Base-by-base conservation (phyloP, 345 rosid species). In the Erodium maritimum region DNA sequence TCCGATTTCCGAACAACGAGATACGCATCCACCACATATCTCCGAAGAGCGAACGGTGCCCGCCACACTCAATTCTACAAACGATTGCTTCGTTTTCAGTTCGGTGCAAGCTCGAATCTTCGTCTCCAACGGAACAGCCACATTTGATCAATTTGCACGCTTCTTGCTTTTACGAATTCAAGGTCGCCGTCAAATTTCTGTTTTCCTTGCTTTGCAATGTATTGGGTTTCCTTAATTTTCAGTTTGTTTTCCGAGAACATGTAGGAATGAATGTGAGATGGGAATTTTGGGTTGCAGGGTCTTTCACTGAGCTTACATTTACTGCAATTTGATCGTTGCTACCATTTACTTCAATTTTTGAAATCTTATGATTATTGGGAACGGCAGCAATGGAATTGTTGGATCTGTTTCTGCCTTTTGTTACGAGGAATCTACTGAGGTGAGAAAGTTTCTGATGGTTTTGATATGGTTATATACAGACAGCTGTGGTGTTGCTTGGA, bases 21-120 rank as follows among this genome's bases (percentile, higher is more conserved):
- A 87, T 87, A 60, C 90, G 95, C 60, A 87, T 90, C 81, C 95
- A 79, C 60, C 95, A 72, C 69, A 59, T 94, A 17, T 82, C 95
- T 24, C 82, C 77, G 0, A 64, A 54, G 16, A 82, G 97, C 62
- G 97, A 87, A 67, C 82, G 99, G 22, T 94, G 99, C 63, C 85
- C 88, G 71, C 96, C 99, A 25, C 95, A 90, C 23, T 82, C 99
- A 19, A 69, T 94, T 71, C 88, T 93, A 54, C 95, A 85, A 37
- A 83, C 95, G 18, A 76, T 94, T 61, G 82, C 99, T 52, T 79
- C 99, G 16, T 83, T 63, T 46, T 73, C 99, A 17, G 87, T 90
- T 56, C 73, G 91, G 11, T 94, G 96, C 77, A 94, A 94, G 82
- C 97, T 94, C 50, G 91, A 87, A 69, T 82, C 97, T 0, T 79